Percentiles rank a stretch among this genome's conserved stretches.
Conservation (phyloP, 192 early-diverging fungal genomes). For the Coemansia sp. region DNA sequence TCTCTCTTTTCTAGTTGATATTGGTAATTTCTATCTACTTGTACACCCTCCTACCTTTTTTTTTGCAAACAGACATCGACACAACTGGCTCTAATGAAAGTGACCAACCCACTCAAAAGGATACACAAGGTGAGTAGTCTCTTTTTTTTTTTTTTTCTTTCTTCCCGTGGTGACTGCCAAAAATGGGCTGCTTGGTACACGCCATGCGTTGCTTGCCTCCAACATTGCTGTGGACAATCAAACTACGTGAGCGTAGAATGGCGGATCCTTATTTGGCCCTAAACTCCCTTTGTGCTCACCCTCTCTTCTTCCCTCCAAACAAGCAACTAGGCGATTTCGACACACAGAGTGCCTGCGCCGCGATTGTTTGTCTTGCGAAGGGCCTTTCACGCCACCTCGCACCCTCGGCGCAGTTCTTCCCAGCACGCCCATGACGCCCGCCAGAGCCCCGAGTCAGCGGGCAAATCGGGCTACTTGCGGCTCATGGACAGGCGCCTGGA, state of each 20-base stretch:
- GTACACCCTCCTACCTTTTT: background rate
- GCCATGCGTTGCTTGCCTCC: too few species aligned
- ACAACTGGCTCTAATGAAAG: background rate
- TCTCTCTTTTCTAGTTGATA: background rate
- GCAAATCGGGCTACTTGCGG: constrained; percentile 36
- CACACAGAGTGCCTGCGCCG: constrained; percentile 2
- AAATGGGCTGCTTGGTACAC: background rate
- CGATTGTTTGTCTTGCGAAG: background rate
- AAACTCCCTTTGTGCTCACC: background rate
- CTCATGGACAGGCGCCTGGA: constrained; percentile 30
- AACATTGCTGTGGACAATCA: background rate
- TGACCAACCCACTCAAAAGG: background rate
- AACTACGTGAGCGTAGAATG: background rate
- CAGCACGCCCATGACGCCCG: background rate
- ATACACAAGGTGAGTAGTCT: constrained; percentile 2
- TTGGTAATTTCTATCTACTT: background rate
- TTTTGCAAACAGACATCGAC: too few species aligned
- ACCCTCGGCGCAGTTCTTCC: background rate
- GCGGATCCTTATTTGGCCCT: background rate
- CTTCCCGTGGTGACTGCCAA: background rate
- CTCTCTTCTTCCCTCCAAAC: background rate
- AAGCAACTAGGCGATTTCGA: constrained; percentile 6
- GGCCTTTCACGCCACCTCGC: background rate
- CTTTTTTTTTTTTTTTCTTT: background rate
- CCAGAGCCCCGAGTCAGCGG: background rate